phyloP scores from a whole-genome alignment of 495 filamentous ascomycete genomes.

The Xylaria acuta region DNA sequence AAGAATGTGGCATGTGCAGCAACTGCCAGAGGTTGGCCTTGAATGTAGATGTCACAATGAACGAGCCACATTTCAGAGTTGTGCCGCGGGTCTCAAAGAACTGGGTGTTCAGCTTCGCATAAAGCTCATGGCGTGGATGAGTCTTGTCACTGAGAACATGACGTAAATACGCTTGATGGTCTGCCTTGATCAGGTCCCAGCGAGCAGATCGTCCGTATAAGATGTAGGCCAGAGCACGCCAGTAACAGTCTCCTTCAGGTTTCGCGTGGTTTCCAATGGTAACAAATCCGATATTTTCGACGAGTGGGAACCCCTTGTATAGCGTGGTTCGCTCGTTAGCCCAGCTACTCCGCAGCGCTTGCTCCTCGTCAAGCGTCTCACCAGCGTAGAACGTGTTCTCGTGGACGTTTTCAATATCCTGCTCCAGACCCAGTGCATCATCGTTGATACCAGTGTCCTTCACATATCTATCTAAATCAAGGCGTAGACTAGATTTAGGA shows the following conservation, averaged over 20 bases:
- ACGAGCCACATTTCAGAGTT: background rate
- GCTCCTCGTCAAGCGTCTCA: slow-evolving; percentile 12
- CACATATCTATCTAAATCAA: background rate
- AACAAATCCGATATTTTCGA: slow-evolving; percentile 28
- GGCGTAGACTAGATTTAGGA: slow-evolving; percentile 5
- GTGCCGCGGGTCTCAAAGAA: slow-evolving; percentile 11
- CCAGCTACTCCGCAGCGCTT: background rate
- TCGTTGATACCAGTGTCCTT: background rate
- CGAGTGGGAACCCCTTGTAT: slow-evolving; percentile 27
- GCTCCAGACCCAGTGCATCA: background rate
- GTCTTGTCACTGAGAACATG: slow-evolving; percentile 26
- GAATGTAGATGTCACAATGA: background rate
- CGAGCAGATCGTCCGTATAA: slow-evolving; percentile 26
- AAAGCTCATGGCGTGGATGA: slow-evolving; percentile 35
- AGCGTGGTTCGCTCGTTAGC: background rate
- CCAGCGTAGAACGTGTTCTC: background rate
- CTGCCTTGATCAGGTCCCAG: slow-evolving; percentile 41
- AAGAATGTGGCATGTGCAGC: slow-evolving; percentile 33
- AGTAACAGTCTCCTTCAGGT: slow-evolving; percentile 28
- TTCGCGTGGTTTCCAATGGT: slow-evolving; percentile 4
- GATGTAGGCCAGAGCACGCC: slow-evolving; percentile 23
- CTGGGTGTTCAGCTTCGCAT: slow-evolving; percentile 19
- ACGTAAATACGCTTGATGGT: slow-evolving; percentile 33
- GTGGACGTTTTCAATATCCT: background rate
- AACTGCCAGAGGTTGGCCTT: slow-evolving; percentile 34